Percentiles rank a stretch among this genome's conserved stretches.
Evolutionary conservation across 495 filamentous ascomycete species (phyloP).

Genomic region (Rhypophila decipiens): DNA sequence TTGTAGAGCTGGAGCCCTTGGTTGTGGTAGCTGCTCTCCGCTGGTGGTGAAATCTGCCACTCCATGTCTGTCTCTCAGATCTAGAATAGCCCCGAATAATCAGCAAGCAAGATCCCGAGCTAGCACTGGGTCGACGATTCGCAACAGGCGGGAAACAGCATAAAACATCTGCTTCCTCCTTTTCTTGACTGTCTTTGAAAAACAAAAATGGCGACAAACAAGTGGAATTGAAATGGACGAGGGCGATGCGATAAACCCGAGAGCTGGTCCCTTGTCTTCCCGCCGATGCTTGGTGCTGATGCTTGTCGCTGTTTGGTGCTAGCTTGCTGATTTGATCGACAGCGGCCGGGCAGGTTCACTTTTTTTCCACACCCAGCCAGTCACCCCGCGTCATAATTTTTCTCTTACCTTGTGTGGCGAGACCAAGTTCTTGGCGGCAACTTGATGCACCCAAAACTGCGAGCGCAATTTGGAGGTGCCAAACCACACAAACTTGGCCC

Average conservation of each 20-base stretch:
- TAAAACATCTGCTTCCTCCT: too few relatives aligned
- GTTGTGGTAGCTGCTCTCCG: too few relatives aligned
- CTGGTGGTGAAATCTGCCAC: slow-evolving; percentile 45
- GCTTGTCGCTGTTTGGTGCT: neutral
- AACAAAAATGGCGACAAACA: neutral
- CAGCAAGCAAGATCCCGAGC: slow-evolving; percentile 4
- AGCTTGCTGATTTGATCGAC: neutral
- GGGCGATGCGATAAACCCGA: neutral
- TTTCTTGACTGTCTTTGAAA: too few relatives aligned
- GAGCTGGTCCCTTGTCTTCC: neutral
- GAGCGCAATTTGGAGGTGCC: slow-evolving; percentile 19
- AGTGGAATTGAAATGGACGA: neutral
- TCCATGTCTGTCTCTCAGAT: slow-evolving; percentile 39
- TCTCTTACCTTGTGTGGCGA: slow-evolving; percentile 14
- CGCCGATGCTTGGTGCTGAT: neutral
- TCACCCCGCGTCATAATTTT: slow-evolving; percentile 15
- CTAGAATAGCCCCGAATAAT: slow-evolving; percentile 17
- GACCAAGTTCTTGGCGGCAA: slow-evolving; percentile 8
- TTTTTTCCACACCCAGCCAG: neutral
- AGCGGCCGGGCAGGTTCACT: neutral
- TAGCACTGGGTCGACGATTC: neutral
- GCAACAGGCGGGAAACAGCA: too few relatives aligned
- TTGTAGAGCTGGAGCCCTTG: slow-evolving; percentile 40
- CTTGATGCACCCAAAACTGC: slow-evolving; percentile 10
- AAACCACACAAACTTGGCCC: neutral